Evolutionary conservation across 108 stramenopile species (phyloP), one percentile per base, ranked within the genome.

Genomic region (Fragilariopsis cylindrus): DNA sequence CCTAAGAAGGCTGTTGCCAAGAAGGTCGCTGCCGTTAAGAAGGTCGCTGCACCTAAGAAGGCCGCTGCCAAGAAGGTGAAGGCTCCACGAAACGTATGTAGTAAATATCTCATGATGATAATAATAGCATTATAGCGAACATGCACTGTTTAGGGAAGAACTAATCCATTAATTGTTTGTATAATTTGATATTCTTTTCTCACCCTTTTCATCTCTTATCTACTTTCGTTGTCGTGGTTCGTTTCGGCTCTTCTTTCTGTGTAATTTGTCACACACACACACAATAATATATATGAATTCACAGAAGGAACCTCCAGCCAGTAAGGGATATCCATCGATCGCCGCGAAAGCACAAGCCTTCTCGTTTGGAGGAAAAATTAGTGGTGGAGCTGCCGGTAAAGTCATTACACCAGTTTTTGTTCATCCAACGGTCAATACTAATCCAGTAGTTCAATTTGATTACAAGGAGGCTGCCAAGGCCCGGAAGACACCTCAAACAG

Each of bases 281-380:
- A 12, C 1, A 73, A 54, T 30, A 30, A 30, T 30, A 30, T 30
- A 30, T 30, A 30, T 30, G 30, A 30, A 30, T 30, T 30, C 30
- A 30, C 30, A 30, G 30, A 53, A 70, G 69, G 45, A 74, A 21
- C 75, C 83, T 15, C 83, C 83, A 55, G 79, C 62, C 0, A 76
- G 74, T 72, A 72, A 84, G 79, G 78, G 83, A 71, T 80, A 80
- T 76, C 83, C 83, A 18, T 84, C 83, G 50, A 67, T 84, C 75
- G 66, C 72, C 21, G 75, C 67, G 3, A 21, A 52, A 18, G 79
- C 83, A 42, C 75, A 76, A 48, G 69, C 46, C 39, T 76, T 76
- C 75, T 44, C 41, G 19, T 57, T 76, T 16, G 75, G 75, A 69
- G 50, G 49, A 12, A 68, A 49, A 67, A 53, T 77, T 72, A 56